phyloP scores from a whole-genome alignment of 176 grass and related monocot species.

The Calamus simplicifolius region DNA sequence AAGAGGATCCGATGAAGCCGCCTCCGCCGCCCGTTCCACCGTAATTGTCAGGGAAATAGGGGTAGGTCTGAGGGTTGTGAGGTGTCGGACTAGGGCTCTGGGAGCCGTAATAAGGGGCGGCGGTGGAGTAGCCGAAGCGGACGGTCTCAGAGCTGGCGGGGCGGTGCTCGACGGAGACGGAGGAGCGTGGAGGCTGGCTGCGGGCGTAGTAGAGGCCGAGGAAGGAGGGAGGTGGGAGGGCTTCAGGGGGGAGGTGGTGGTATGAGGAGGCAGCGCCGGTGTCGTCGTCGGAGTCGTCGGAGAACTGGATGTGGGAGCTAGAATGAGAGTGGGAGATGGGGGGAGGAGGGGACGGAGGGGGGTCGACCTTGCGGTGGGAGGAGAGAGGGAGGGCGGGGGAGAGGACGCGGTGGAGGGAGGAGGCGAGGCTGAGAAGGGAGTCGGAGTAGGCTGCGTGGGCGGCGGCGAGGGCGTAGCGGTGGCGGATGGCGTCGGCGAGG shows the following conservation, averaged over 20 bases:
- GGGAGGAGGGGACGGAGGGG: constrained; percentile 3
- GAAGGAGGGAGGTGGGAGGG: constrained; percentile 2
- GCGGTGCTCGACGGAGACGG: constrained; percentile 41
- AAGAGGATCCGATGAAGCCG: background rate
- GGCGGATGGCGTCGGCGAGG: constrained; percentile 58
- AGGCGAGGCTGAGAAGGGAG: constrained; percentile 50
- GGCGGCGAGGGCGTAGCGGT: constrained; percentile 67
- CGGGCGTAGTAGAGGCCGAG: constrained; percentile 49
- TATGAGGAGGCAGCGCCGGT: constrained; percentile 3
- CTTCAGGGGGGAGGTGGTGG: constrained; percentile 14
- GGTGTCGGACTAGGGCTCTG: too few species aligned
- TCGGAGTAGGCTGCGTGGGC: constrained; percentile 51
- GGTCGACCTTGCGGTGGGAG: background rate
- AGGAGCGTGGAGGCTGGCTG: constrained; percentile 41
- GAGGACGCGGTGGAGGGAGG: constrained; percentile 49
- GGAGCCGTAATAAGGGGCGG: constrained; percentile 23
- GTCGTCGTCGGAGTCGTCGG: constrained; percentile 10
- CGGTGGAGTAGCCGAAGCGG: constrained; percentile 25
- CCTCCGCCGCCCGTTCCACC: constrained; percentile 1
- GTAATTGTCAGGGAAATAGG: background rate
- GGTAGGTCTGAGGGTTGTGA: background rate
- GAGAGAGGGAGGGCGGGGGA: background rate
- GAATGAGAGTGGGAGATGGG: constrained; percentile 2
- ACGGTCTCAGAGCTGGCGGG: constrained; percentile 28
- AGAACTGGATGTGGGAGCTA: constrained; percentile 46